Percentiles rank a stretch among this genome's conserved stretches.
Evolutionary conservation across 2,329 filamentous ascomycete species (phyloP).

Genomic region (Cryphonectria carpinicola): DNA sequence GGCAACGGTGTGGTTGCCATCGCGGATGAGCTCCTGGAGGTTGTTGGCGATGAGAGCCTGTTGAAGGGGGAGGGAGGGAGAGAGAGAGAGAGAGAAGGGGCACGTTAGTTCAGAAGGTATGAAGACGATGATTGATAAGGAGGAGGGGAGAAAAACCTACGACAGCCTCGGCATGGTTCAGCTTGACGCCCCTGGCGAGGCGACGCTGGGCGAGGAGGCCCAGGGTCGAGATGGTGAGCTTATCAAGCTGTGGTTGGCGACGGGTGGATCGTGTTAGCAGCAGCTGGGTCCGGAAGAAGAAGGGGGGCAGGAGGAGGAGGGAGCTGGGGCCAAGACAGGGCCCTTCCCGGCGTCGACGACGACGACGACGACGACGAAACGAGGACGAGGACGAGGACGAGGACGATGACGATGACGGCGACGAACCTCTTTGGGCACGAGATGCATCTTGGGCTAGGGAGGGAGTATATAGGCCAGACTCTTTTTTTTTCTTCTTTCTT

Average conservation of each 20-base stretch:
- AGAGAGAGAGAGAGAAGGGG: background rate
- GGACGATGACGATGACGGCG: slow-evolving; percentile 18
- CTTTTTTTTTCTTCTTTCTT: background rate
- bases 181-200: slow-evolving; percentile 81
- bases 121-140: no score
- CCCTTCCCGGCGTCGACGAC: background rate
- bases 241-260: slow-evolving; percentile 73
- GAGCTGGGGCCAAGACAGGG: background rate
- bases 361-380: background rate
- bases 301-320: background rate
- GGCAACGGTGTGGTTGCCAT: slow-evolving; percentile 89
- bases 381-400: background rate
- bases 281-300: background rate
- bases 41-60: slow-evolving; percentile 81
- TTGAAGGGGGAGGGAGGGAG: background rate
- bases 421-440: slow-evolving; percentile 43
- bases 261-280: slow-evolving; percentile 21
- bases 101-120: background rate
- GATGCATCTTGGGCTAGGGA: slow-evolving; percentile 39
- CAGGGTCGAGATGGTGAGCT: slow-evolving; percentile 89
- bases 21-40: slow-evolving; percentile 94
- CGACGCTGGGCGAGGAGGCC: slow-evolving; percentile 86
- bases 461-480: slow-evolving; percentile 7
- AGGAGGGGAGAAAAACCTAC: slow-evolving; percentile 48
- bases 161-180: slow-evolving; percentile 89